Evolutionary conservation across 1,139 yeast species (phyloP).

Genomic region (Debaryomyces udenii): DNA sequence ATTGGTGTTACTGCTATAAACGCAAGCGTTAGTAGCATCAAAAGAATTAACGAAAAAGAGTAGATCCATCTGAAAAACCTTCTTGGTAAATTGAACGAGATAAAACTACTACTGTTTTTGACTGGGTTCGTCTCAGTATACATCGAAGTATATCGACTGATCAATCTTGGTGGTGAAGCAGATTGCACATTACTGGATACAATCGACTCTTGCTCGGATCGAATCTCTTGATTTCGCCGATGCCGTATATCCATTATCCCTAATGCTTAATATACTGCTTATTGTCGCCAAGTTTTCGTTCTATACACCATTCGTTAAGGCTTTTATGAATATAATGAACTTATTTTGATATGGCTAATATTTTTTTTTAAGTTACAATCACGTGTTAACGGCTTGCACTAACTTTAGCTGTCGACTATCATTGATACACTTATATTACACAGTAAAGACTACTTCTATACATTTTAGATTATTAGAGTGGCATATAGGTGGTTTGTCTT

Average conservation of each 20-base stretch:
- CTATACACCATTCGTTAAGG: too few species aligned
- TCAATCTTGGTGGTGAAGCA: slow-evolving; percentile 2
- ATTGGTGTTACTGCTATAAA: slow-evolving; percentile 70
- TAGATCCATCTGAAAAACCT: slow-evolving; percentile 54
- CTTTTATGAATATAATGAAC: too few species aligned
- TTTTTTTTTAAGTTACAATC: too few species aligned
- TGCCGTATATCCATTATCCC: slow-evolving; percentile 3
- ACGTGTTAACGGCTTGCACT: too few species aligned
- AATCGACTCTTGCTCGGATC: slow-evolving; percentile 3
- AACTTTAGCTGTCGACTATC: too few species aligned
- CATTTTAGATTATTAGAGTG: background rate
- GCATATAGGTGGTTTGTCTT: background rate
- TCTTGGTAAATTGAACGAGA: slow-evolving; percentile 33
- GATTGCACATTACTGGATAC: slow-evolving; percentile 1
- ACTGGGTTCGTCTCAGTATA: slow-evolving; percentile 7
- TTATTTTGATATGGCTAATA: too few species aligned
- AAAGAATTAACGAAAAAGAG: slow-evolving; percentile 55
- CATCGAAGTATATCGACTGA: slow-evolving; percentile 6
- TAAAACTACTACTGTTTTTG: slow-evolving; percentile 1
- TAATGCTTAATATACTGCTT: too few species aligned
- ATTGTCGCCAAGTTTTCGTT: too few species aligned
- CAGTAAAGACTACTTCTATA: background rate
- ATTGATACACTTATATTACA: slow-evolving; percentile 1
- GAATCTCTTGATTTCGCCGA: slow-evolving; percentile 1
- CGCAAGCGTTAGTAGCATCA: slow-evolving; percentile 53